phyloP scores from a whole-genome alignment of 768 basidiomycete genomes.

The Amanita fuliginea region DNA sequence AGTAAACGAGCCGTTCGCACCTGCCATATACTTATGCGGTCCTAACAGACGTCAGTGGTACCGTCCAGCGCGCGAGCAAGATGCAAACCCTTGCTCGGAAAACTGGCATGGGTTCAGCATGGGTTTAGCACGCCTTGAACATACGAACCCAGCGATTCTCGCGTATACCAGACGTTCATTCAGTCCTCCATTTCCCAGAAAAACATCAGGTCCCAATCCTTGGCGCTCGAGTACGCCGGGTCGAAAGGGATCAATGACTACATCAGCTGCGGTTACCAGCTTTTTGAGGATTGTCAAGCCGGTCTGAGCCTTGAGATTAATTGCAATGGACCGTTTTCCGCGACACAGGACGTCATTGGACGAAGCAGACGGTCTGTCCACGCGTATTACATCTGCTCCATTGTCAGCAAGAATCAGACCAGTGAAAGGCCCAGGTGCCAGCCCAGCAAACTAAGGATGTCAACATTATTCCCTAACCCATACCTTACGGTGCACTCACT shows the following conservation, averaged over 20 bases:
- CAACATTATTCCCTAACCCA: too few relatives aligned
- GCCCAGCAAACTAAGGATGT: slow-evolving; percentile 54
- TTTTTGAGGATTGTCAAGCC: slow-evolving; percentile 46
- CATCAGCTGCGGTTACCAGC: slow-evolving; percentile 58
- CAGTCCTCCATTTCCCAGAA: slow-evolving; percentile 44
- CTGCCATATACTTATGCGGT: slow-evolving; percentile 66
- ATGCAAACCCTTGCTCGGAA: slow-evolving; percentile 42
- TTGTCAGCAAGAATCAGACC: slow-evolving; percentile 71
- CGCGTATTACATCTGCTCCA: slow-evolving; percentile 65
- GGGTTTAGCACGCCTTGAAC: background rate
- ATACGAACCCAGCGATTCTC: slow-evolving; percentile 59
- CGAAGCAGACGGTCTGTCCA: slow-evolving; percentile 47
- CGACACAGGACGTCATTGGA: slow-evolving; percentile 49
- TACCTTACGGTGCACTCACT: too few relatives aligned
- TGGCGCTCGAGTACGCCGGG: slow-evolving; percentile 76
- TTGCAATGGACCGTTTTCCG: slow-evolving; percentile 64
- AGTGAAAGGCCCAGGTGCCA: slow-evolving; percentile 75
- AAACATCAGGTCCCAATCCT: slow-evolving; percentile 66
- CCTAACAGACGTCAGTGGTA: slow-evolving; percentile 28
- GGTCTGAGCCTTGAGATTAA: slow-evolving; percentile 52
- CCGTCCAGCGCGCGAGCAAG: background rate
- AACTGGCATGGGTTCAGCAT: slow-evolving; percentile 24
- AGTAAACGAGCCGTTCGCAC: slow-evolving; percentile 22
- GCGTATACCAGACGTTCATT: slow-evolving; percentile 64
- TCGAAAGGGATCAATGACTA: slow-evolving; percentile 76